Conservation (phyloP, 768 basidiomycete species). For the Psilocybe azurescens region DNA sequence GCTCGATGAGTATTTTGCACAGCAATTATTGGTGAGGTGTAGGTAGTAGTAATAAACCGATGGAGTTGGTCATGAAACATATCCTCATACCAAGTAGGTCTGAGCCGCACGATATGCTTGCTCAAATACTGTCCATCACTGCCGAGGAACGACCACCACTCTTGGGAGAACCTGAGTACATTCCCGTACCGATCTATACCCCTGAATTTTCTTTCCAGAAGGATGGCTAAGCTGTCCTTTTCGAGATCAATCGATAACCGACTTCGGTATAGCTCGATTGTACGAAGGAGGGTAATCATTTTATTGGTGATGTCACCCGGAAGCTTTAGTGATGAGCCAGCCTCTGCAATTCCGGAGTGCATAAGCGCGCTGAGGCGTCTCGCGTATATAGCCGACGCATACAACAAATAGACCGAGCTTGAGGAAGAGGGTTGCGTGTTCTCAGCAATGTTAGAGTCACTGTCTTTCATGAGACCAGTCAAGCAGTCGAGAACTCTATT, state of each 20-base stretch:
- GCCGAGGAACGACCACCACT: conserved; percentile 4
- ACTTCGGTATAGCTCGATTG: not conserved
- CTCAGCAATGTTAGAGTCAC: not conserved
- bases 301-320: not conserved
- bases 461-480: not conserved
- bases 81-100: not conserved
- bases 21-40: not conserved
- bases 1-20: not conserved
- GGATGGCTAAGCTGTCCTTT: not conserved
- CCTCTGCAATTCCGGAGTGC: not conserved
- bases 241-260: not conserved
- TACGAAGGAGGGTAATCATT: not conserved
- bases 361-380: not conserved
- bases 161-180: not conserved
- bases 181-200: conserved; percentile 3
- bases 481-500: not conserved
- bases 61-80: not conserved
- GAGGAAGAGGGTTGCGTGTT: not conserved
- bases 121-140: not conserved
- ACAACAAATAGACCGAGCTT: not conserved
- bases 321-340: not conserved
- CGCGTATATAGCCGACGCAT: not conserved
- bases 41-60: not conserved
- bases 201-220: conserved; percentile 1
- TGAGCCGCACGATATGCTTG: not conserved